These are phyloP conservation scores for Exophiala sp. DNA, from an alignment of 2,329 filamentous ascomycete species.

Conservation along the genomic window DNA sequence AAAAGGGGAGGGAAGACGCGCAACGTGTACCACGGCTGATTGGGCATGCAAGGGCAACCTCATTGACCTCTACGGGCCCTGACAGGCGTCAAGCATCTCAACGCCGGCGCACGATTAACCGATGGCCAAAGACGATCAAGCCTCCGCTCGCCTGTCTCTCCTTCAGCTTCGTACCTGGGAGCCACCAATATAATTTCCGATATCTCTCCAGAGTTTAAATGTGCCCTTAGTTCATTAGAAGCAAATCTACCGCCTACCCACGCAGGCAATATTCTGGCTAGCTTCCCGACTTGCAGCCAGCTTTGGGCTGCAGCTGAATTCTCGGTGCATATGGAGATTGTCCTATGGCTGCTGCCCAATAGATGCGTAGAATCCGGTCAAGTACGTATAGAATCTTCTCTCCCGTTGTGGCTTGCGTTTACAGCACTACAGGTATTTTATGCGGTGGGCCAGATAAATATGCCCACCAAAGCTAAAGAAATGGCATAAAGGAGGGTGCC, in stretches of 20 bases:
- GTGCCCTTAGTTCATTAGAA: no score
- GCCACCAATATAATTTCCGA: constrained; percentile 14
- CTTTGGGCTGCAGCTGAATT: no score
- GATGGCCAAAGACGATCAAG: neutral
- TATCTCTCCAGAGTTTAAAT: constrained; percentile 2
- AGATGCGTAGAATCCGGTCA: no score
- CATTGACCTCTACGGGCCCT: constrained; percentile 4
- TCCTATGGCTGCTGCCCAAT: no score
- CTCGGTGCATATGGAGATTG: no score
- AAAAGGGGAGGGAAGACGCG: constrained; percentile 4
- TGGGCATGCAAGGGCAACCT: constrained; percentile 3
- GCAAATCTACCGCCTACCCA: no score
- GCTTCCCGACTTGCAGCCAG: no score
- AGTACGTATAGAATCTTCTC: no score
- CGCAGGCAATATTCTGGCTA: no score
- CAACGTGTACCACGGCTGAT: constrained; percentile 1
- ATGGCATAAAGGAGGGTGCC: constrained; percentile 2
- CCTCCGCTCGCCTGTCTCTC: neutral
- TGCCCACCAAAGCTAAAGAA: neutral
- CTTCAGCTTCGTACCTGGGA: neutral
- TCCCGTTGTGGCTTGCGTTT: no score
- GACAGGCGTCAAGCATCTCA: constrained; percentile 13
- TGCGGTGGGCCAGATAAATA: neutral
- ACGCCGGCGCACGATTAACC: neutral
- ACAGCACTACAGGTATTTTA: no score